phyloP scores from a whole-genome alignment of 2,329 filamentous ascomycete species.

The Cladosporium sphaerospermum region DNA sequence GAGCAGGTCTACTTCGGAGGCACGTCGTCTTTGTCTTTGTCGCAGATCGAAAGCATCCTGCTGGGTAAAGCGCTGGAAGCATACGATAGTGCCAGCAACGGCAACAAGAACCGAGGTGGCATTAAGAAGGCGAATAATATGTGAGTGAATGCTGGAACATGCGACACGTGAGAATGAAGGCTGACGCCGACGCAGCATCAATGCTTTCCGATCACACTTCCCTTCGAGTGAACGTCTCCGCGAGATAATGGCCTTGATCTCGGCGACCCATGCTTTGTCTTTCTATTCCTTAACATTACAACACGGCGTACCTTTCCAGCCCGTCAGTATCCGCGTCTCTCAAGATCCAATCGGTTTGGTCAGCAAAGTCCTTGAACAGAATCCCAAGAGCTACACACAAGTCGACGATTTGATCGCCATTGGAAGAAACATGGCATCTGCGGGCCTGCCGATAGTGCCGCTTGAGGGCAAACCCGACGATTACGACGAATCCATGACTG shows the following conservation, averaged over 20 bases:
- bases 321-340: constrained; percentile 70
- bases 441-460: constrained; percentile 30
- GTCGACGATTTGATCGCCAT: constrained; percentile 67
- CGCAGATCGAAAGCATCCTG: constrained; percentile 48
- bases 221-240: constrained; percentile 46
- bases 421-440: constrained; percentile 59
- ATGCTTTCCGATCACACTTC: constrained; percentile 57
- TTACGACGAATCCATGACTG: constrained; percentile 27
- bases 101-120: constrained; percentile 67
- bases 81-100: constrained; percentile 78
- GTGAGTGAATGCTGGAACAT: constrained; percentile 39
- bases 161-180: not conserved
- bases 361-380: constrained; percentile 68
- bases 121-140: constrained; percentile 73
- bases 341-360: constrained; percentile 68
- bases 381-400: constrained; percentile 65
- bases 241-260: constrained; percentile 58
- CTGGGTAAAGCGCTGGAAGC: constrained; percentile 59
- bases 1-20: constrained; percentile 52
- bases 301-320: constrained; percentile 72
- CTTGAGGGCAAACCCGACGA: constrained; percentile 22
- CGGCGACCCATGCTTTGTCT: constrained; percentile 67
- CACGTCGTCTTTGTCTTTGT: constrained; percentile 28
- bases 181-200: constrained; percentile 45
- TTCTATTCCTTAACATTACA: constrained; percentile 73